Evolutionary conservation across 495 filamentous ascomycete genomes (phyloP).

Genomic region (Diplogelasinospora grovesii): DNA sequence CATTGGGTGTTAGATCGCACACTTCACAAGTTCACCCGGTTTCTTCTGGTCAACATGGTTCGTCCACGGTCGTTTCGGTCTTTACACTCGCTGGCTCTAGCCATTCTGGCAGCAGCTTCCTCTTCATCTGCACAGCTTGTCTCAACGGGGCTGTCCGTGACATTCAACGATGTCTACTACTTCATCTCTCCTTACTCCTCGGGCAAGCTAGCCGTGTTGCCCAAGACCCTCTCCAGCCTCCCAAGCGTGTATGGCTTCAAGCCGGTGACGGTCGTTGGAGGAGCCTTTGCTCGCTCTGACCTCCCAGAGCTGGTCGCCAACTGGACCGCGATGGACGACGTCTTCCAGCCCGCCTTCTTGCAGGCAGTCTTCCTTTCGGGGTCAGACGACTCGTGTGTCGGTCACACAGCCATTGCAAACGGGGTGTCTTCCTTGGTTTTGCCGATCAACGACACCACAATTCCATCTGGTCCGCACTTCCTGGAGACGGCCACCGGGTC

Average conservation of each 20-base stretch:
- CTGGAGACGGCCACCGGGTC: slow-evolving; percentile 30
- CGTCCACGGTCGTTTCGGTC: too few relatives aligned
- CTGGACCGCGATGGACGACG: slow-evolving; percentile 34
- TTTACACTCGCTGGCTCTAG: slow-evolving; percentile 10
- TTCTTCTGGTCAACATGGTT: too few relatives aligned
- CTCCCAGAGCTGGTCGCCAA: slow-evolving; percentile 21
- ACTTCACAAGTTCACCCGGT: too few relatives aligned
- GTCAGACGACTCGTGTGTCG: slow-evolving; percentile 1
- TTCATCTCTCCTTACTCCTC: slow-evolving; percentile 30
- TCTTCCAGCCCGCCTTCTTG: slow-evolving; percentile 34
- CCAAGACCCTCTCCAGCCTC: background rate
- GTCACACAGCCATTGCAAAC: slow-evolving; percentile 2
- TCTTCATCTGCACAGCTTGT: slow-evolving; percentile 12
- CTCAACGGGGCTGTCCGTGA: slow-evolving; percentile 34
- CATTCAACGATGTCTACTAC: slow-evolving; percentile 37
- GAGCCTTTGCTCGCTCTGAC: slow-evolving; percentile 10
- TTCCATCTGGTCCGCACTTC: slow-evolving; percentile 46
- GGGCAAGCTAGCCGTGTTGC: slow-evolving; percentile 12
- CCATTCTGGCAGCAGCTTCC: slow-evolving; percentile 7
- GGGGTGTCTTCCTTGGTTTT: slow-evolving; percentile 16
- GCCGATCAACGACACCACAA: slow-evolving; percentile 9
- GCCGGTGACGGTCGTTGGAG: slow-evolving; percentile 38
- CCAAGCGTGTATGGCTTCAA: slow-evolving; percentile 17
- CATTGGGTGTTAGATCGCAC: too few relatives aligned
- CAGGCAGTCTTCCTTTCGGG: slow-evolving; percentile 20